Evolutionary conservation across 2,329 filamentous ascomycete genomes (phyloP).

Genomic region (Penicillium sp.): DNA sequence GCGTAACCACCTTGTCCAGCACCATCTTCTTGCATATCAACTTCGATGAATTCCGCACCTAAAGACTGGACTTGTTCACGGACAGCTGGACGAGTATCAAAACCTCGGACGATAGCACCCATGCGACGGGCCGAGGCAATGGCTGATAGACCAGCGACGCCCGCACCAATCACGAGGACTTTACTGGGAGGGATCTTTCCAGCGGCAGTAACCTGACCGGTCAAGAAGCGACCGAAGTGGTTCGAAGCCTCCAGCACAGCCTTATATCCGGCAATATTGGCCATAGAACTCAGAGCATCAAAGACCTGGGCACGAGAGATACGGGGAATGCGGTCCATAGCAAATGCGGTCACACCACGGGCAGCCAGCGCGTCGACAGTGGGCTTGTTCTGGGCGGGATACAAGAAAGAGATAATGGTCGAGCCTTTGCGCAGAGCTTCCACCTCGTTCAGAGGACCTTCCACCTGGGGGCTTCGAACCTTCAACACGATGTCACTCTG

Average conservation of each 20-base stretch:
- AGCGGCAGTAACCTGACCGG: conserved; percentile 85
- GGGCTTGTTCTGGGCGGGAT: conserved; percentile 75
- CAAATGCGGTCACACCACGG: conserved; percentile 72
- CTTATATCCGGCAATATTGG: conserved; percentile 92
- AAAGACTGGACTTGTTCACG: conserved; percentile 88
- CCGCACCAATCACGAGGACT: conserved; percentile 84
- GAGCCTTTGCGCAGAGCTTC: conserved; percentile 65
- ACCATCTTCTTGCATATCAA: conserved; percentile 80
- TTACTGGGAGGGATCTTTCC: conserved; percentile 89
- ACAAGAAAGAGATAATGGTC: conserved; percentile 78
- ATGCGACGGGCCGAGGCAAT: conserved; percentile 83
- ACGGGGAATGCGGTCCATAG: conserved; percentile 90
- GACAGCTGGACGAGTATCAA: conserved; percentile 85
- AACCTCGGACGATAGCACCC: conserved; percentile 85
- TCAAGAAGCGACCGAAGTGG: conserved; percentile 82
- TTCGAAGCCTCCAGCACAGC: conserved; percentile 87
- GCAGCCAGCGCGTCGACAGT: conserved; percentile 71
- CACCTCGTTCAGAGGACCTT: conserved; percentile 62
- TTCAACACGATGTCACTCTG: conserved; percentile 79
- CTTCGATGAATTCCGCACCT: conserved; percentile 85
- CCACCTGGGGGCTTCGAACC: conserved; percentile 69
- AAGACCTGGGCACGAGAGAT: conserved; percentile 88
- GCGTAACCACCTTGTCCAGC: conserved; percentile 82
- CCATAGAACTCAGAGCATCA: conserved; percentile 87
- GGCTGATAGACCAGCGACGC: conserved; percentile 82